Percentiles rank a stretch among this genome's conserved stretches.
phyloP scores from a whole-genome alignment of 805 yeast species.

The Sugiyamaella valdiviana region DNA sequence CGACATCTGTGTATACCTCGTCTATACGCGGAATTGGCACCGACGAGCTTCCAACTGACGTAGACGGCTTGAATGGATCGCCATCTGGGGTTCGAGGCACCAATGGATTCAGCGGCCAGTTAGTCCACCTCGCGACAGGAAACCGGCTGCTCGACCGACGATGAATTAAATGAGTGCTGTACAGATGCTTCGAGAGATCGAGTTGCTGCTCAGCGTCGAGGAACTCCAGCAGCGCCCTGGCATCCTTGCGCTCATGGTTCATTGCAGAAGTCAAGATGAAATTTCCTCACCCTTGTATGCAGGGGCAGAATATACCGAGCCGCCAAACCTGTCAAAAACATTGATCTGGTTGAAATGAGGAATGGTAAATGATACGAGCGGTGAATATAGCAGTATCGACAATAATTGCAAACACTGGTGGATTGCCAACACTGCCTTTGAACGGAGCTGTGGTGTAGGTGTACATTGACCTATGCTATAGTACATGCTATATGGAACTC shows the following conservation, averaged over 20 bases:
- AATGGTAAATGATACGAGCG: too few relatives aligned
- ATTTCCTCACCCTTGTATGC: background rate
- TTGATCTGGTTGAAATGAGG: too few relatives aligned
- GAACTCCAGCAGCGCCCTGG: conserved; percentile 3
- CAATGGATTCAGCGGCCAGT: conserved; percentile 51
- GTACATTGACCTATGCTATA: too few relatives aligned
- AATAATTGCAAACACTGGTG: too few relatives aligned
- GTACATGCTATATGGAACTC: too few relatives aligned
- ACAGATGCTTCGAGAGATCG: conserved; percentile 62
- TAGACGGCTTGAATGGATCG: background rate
- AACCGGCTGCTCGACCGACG: conserved; percentile 33
- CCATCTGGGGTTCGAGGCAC: background rate
- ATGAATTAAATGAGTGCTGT: conserved; percentile 45
- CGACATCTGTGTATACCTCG: background rate
- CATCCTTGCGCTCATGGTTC: background rate
- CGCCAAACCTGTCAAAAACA: too few relatives aligned
- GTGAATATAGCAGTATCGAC: too few relatives aligned
- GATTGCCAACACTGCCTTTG: too few relatives aligned
- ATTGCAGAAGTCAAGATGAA: background rate
- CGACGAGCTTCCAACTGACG: background rate
- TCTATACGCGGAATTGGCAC: background rate
- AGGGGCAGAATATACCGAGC: background rate
- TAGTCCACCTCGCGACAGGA: conserved; percentile 41
- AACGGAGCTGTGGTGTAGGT: too few relatives aligned
- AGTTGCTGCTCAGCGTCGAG: conserved; percentile 23